These are phyloP conservation scores for Macrocybe gigantea DNA, from an alignment of 768 basidiomycete genomes.

Conservation along the genomic window DNA sequence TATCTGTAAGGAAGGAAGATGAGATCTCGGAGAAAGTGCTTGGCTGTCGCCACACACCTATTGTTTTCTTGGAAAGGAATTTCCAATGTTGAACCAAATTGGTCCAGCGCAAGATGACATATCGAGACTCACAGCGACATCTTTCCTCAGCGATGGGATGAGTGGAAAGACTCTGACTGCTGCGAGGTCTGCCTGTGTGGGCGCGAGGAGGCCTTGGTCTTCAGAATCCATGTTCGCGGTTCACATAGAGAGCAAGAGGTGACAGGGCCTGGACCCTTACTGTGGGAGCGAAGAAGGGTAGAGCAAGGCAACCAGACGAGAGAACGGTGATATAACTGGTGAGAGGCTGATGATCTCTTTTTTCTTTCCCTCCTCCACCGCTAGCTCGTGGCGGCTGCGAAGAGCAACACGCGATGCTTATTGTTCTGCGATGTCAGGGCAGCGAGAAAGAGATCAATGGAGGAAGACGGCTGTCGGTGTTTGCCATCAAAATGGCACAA, in stretches of 20 bases:
- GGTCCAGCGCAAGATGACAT: slow-evolving; percentile 6
- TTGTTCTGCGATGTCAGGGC: too few relatives aligned
- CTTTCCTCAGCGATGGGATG: slow-evolving; percentile 64
- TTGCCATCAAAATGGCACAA: slow-evolving; percentile 12
- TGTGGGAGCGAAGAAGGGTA: too few relatives aligned
- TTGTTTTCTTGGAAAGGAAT: slow-evolving; percentile 32
- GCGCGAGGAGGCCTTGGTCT: slow-evolving; percentile 41
- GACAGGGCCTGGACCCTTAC: slow-evolving; percentile 7
- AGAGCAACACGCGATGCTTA: too few relatives aligned
- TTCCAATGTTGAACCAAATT: slow-evolving; percentile 6
- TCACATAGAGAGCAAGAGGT: slow-evolving; percentile 4
- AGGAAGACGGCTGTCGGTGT: slow-evolving; percentile 8
- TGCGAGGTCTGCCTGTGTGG: slow-evolving; percentile 51
- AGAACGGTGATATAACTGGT: too few relatives aligned
- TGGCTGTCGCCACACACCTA: slow-evolving; percentile 25
- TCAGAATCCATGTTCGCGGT: slow-evolving; percentile 34
- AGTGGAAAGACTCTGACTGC: slow-evolving; percentile 77
- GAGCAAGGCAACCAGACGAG: too few relatives aligned
- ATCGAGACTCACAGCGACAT: slow-evolving; percentile 51
- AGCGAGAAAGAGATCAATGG: slow-evolving; percentile 13
- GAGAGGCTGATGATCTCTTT: too few relatives aligned
- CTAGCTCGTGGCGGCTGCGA: too few relatives aligned
- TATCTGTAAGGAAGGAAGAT: slow-evolving; percentile 38
- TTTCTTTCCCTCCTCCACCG: too few relatives aligned
- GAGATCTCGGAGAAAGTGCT: slow-evolving; percentile 7